Evolutionary conservation across 116 monocot species (phyloP), one percentile per base, ranked within the genome.

Genomic region (Thalassia testudinum): DNA sequence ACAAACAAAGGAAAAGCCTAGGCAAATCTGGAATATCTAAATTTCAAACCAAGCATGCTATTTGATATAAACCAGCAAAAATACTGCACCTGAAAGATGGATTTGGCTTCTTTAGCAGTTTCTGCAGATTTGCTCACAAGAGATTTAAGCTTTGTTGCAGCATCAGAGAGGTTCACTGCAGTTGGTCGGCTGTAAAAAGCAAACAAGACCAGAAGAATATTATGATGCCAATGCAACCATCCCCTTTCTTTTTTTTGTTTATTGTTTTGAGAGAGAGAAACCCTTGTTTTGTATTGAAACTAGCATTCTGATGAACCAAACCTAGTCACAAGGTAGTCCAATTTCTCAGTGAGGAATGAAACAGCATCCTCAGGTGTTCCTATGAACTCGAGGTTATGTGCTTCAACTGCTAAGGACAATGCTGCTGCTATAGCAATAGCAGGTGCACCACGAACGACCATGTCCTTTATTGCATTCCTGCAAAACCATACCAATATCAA

Each of bases 381-480:
- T 26, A 15, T 49, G 50, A 97, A 89, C 17, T 79, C 63, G 12
- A 77, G 70, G 62, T 66, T 62, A 59, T 28, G 72, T 19, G 68
- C 66, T 72, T 97, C 97, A 16, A 82, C 89, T 49, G 89, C 88
- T 20, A 89, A 66, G 15, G 89, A 85, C 25, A 97, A 66, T 24
- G 82, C 81, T 29, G 97, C 97, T 53, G 97, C 66, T 60, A 97
- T 97, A n/a, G 97, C 97, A 27, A 97, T 97, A 53, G 97, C 97
- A 50, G 88, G 97, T 30, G 97, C 97, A 60, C 88, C 97, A 27
- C 97, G 81, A 20, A 97, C 89, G 25, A 85, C 85, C 97, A 97
- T 97, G 16, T 88, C 95, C 57, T 74, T 76, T 56, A 95, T 85
- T 27, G 88, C 81, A 72, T 71, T 79, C 97, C 97, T 97, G 61